phyloP scores from a whole-genome alignment of 2,329 filamentous ascomycete genomes.

The Colletotrichum sp. region DNA sequence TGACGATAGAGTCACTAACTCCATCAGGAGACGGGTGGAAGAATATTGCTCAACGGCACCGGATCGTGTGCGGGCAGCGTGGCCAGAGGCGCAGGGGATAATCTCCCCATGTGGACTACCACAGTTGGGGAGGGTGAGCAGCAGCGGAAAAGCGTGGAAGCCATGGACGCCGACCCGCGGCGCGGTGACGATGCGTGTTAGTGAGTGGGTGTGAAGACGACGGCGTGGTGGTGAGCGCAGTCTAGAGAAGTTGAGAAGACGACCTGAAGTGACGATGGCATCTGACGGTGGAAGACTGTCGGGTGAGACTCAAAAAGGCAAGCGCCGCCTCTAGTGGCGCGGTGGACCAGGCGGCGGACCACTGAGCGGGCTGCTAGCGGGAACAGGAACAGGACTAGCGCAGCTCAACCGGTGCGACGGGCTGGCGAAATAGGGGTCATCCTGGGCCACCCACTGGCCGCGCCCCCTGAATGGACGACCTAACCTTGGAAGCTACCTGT shows the following conservation, averaged over 20 bases:
- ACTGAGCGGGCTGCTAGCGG: background rate
- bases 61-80: background rate
- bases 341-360: background rate
- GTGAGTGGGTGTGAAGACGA: background rate
- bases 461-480: background rate
- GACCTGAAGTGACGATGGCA: background rate
- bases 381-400: conserved; percentile 12
- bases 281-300: background rate
- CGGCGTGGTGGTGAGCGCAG: background rate
- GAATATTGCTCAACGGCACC: background rate
- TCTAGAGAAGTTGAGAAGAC: background rate
- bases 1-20: background rate
- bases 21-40: background rate
- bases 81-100: background rate
- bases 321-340: background rate
- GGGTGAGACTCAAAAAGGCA: background rate
- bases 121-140: background rate
- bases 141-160: background rate
- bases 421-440: too few relatives aligned
- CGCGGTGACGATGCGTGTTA: background rate
- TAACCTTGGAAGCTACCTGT: background rate
- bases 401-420: background rate
- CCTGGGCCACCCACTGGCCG: too few relatives aligned
- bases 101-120: background rate
- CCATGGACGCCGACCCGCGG: background rate